phyloP scores from a whole-genome alignment of 2,329 filamentous ascomycete genomes.

The Trichoderma oligosporum region DNA sequence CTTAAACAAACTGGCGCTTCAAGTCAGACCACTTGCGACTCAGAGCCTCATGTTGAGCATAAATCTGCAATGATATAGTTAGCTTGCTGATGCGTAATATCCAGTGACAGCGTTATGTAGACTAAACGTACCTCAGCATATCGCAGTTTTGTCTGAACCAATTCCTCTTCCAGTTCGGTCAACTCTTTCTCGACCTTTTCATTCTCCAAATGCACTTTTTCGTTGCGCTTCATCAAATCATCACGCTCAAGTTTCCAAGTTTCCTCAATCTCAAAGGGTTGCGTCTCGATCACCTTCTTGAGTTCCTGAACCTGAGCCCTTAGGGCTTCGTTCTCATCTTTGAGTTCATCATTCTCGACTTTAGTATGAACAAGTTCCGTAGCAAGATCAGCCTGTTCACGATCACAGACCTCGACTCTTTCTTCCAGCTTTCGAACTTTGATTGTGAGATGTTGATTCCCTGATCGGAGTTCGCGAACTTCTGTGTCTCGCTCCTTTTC shows the following conservation, averaged over 20 bases:
- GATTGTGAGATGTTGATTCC: conserved; percentile 63
- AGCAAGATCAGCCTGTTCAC: conserved; percentile 84
- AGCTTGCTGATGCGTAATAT: background rate
- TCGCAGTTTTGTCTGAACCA: conserved; percentile 91
- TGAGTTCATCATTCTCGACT: conserved; percentile 85
- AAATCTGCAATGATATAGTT: conserved; percentile 51
- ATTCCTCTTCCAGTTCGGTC: conserved; percentile 83
- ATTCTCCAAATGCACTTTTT: conserved; percentile 93
- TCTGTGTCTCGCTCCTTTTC: conserved; percentile 83
- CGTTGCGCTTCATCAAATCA: conserved; percentile 84
- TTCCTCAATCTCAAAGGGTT: conserved; percentile 82
- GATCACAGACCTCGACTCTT: conserved; percentile 80
- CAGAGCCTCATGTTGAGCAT: conserved; percentile 66
- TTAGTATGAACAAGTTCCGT: conserved; percentile 90
- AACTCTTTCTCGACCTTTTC: conserved; percentile 82
- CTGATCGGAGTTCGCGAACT: conserved; percentile 65
- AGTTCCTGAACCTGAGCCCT: conserved; percentile 82
- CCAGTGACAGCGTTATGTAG: background rate
- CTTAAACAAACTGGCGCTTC: conserved; percentile 53
- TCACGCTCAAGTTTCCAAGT: conserved; percentile 82
- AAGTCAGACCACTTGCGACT: conserved; percentile 75
- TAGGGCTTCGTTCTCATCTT: conserved; percentile 84
- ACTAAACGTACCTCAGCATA: conserved; percentile 77
- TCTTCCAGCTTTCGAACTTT: conserved; percentile 84
- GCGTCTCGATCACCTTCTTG: conserved; percentile 79